These are phyloP conservation scores for Guillardia theta DNA, from an alignment of 78 protist genomes.

Conservation along the genomic window DNA sequence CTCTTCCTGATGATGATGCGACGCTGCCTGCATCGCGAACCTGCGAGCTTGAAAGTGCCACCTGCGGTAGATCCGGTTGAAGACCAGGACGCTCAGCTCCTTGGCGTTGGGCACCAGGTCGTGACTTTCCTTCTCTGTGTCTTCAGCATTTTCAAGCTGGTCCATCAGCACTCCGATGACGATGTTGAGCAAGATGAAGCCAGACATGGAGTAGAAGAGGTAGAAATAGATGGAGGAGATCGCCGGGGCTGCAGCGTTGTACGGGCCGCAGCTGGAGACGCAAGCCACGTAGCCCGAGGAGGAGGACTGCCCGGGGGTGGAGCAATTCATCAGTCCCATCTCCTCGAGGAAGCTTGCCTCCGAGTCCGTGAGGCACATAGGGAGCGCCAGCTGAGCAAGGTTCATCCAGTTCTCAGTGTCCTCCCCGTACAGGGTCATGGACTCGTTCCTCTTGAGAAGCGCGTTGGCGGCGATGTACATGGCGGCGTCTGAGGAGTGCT, in stretches of 20 bases:
- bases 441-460: too few species aligned
- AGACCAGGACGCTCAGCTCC: not conserved
- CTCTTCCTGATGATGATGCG: too few species aligned
- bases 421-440: not conserved
- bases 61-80: not conserved
- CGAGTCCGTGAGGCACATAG: not conserved
- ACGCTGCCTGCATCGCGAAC: not conserved
- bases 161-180: constrained; percentile 43
- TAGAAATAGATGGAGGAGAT: not conserved
- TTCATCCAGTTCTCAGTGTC: not conserved
- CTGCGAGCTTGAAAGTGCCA: not conserved
- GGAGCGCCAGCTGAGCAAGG: not conserved
- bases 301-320: not conserved
- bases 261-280: not conserved
- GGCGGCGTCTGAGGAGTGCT: too few species aligned
- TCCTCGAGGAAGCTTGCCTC: not conserved
- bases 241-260: not conserved
- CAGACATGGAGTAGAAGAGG: not conserved
- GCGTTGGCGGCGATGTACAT: not conserved
- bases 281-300: too few species aligned
- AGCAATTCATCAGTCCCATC: not conserved
- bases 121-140: too few species aligned
- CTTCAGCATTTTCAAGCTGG: not conserved
- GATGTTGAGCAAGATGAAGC: not conserved
- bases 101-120: not conserved